phyloP scores from a whole-genome alignment of 345 rosid species.

The Euphorbia lathyris region DNA sequence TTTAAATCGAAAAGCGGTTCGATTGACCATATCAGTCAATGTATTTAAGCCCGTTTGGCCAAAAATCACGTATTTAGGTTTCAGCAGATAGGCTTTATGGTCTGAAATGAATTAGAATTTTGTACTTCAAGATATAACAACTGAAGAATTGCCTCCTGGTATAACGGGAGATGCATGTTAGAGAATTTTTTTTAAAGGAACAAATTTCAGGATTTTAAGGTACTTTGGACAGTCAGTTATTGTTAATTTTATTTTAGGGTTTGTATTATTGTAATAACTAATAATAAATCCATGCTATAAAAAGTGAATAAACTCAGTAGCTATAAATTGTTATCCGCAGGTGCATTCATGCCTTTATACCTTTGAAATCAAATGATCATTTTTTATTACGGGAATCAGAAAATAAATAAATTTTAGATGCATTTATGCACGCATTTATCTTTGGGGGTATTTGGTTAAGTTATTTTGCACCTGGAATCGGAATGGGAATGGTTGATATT shows the following conservation, averaged over 20 bases:
- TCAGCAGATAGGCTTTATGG: not conserved
- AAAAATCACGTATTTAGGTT: not conserved
- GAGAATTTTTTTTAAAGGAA: not conserved
- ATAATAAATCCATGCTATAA: not conserved
- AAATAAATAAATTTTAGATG: not conserved
- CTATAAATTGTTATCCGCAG: not conserved
- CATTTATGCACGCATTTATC: not conserved
- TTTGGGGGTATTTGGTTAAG: too few relatives aligned
- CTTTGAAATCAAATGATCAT: not conserved
- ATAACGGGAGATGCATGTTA: not conserved
- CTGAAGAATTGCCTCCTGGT: not conserved
- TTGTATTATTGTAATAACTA: not conserved
- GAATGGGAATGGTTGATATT: too few relatives aligned
- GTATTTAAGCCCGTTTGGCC: not conserved
- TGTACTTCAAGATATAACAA: not conserved
- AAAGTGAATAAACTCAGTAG: not conserved
- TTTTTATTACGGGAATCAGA: not conserved
- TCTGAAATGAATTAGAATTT: not conserved
- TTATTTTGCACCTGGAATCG: too few relatives aligned
- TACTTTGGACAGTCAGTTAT: not conserved
- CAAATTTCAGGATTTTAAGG: too few relatives aligned
- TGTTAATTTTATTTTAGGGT: not conserved
- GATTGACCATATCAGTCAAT: not conserved
- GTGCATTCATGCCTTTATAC: not conserved
- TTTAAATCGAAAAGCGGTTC: not conserved